Evolutionary conservation across 768 basidiomycete species (phyloP), one percentile per base, ranked within the genome.

Genomic region (Auricularia sp.): DNA sequence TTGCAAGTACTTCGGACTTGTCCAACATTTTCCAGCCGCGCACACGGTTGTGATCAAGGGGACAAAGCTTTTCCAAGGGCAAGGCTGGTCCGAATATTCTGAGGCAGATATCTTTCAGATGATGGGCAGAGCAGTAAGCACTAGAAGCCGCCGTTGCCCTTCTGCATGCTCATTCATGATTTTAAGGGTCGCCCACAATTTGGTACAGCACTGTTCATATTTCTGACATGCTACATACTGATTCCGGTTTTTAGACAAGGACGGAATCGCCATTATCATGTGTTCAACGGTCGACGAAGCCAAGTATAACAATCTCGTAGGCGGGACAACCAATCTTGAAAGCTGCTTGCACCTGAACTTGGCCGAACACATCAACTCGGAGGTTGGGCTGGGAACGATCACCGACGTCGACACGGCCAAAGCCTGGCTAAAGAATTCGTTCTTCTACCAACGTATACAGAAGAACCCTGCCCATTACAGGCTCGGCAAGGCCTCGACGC

Each of bases 21-120:
- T 23, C 23, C n/a, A 3, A 35, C 43, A 3, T 16, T 42, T 12
- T 66, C 2, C 66, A 93, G 91, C 96, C 59, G 94, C 95, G 1
- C 91, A 96, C 70, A 90, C 90, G 67, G 96, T 96, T 61, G 84
- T 98, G 66, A 88, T 99, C 69, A 93, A 92, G 70, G 96, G 95
- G 3, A 94, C 96, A 29, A 86, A 86, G 69, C 78, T 83, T 3
- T 99, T 86, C 72, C 84, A 87, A 67, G 88, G 87, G 61, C 83
- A 81, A 56, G 77, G 77, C 16, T 83, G 84, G 59, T 78, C 81
- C 39, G 94, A 98, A 69, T 97, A 97, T 73, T 88, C 89, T 0
- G 95, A 97, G 72, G 80, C 97, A 4, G 97, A 98, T 69, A 81
- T 98, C 35, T 86, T 91, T 81, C 95, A 97, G 74, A 98, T 98